These are phyloP conservation scores for Daedalea quercina DNA, from an alignment of 768 basidiomycete species.

Conservation along the genomic window DNA sequence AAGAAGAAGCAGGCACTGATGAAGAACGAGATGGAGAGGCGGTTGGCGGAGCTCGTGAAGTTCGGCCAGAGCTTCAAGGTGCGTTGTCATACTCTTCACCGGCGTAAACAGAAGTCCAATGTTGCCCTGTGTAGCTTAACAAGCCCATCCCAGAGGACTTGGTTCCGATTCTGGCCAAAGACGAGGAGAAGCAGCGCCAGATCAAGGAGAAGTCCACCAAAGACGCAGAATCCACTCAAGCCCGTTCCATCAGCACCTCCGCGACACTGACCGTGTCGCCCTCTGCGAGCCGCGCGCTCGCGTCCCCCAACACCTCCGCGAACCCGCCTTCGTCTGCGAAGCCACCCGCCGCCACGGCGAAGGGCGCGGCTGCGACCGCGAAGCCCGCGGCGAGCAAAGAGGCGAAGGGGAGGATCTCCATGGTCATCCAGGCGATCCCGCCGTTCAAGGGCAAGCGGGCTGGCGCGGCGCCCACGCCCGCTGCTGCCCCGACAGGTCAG, in stretches of 20 bases:
- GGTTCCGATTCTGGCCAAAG: conserved; percentile 87
- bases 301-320: conserved; percentile 40
- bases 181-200: conserved; percentile 80
- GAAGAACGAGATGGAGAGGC: conserved; percentile 92
- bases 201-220: conserved; percentile 73
- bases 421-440: conserved; percentile 88
- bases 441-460: conserved; percentile 71
- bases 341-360: conserved; percentile 9
- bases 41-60: conserved; percentile 86
- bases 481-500: conserved; percentile 20
- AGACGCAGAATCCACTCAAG: conserved; percentile 60
- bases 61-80: conserved; percentile 97
- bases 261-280: conserved; percentile 40
- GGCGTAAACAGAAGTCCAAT: not conserved
- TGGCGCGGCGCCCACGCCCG: conserved; percentile 16
- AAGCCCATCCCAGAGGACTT: conserved; percentile 94
- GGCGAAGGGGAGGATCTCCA: conserved; percentile 35
- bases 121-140: conserved; percentile 54
- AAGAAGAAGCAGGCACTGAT: conserved; percentile 86
- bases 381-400: conserved; percentile 15
- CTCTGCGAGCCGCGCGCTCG: conserved; percentile 18
- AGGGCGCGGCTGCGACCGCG: conserved; percentile 6
- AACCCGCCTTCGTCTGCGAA: conserved; percentile 29
- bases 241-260: conserved; percentile 53
- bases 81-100: not conserved